These are phyloP conservation scores for Arxiozyma slooffiae DNA, from an alignment of 1,139 yeast genomes.

Conservation along the genomic window DNA sequence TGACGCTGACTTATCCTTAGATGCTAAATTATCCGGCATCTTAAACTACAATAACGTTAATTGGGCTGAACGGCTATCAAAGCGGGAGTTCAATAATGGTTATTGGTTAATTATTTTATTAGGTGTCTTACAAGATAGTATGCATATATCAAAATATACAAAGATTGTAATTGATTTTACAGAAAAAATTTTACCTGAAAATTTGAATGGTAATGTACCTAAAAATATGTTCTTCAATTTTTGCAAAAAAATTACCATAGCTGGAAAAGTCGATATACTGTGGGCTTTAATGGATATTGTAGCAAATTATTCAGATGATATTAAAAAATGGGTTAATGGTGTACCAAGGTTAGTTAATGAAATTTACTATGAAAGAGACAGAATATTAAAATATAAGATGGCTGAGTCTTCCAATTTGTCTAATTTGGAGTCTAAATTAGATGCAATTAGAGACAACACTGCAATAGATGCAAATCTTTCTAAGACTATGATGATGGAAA, in stretches of 20 bases:
- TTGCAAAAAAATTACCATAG: conserved; percentile 19
- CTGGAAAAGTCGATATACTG: conserved; percentile 21
- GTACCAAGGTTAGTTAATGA: conserved; percentile 24
- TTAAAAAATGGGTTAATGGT: conserved; percentile 23
- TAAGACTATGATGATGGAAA: neutral
- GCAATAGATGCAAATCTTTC: neutral
- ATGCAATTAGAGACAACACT: conserved; percentile 5
- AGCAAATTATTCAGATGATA: conserved; percentile 23
- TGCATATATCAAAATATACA: conserved; percentile 25
- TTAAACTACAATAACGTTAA: conserved; percentile 51
- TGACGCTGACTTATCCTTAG: conserved; percentile 21
- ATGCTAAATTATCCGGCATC: conserved; percentile 35
- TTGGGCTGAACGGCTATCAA: conserved; percentile 75
- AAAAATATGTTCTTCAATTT: conserved; percentile 13
- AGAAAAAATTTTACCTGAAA: conserved; percentile 19
- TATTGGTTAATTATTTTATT: conserved; percentile 72
- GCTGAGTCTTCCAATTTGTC: conserved; percentile 7
- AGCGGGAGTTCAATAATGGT: conserved; percentile 71
- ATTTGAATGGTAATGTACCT: conserved; percentile 6
- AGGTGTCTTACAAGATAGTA: conserved; percentile 48
- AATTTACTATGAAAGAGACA: conserved; percentile 25
- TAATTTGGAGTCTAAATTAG: neutral
- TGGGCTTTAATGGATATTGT: conserved; percentile 26
- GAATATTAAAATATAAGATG: conserved; percentile 11
- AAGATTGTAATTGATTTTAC: conserved; percentile 18